A percentile compares a stretch with the other conserved stretches of the same genome.
Evolutionary conservation across 108 stramenopile species (phyloP).

Genomic region (Cyclotella cryptica): DNA sequence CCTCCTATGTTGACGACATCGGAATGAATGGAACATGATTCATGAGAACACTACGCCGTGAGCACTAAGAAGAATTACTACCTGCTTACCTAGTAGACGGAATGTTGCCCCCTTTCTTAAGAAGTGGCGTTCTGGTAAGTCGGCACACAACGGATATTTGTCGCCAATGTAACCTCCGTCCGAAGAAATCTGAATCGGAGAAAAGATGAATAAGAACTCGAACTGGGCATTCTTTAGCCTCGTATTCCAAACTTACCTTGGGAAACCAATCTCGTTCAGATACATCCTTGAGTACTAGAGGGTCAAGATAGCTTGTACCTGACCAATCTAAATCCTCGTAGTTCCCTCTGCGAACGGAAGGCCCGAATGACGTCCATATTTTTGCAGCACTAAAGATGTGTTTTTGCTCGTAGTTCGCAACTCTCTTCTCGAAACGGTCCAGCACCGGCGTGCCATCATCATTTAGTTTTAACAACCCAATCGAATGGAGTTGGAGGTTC

Average conservation of each 20-base stretch:
- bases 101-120: slow-evolving; percentile 44
- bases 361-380: slow-evolving; percentile 59
- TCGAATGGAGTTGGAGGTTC: slow-evolving; percentile 64
- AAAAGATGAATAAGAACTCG: slow-evolving; percentile 1
- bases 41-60: neutral
- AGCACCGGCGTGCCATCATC: slow-evolving; percentile 55
- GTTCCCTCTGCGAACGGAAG: slow-evolving; percentile 36
- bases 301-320: slow-evolving; percentile 46
- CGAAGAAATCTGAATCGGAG: slow-evolving; percentile 5
- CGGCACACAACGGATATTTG: slow-evolving; percentile 55
- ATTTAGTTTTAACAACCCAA: slow-evolving; percentile 58
- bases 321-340: slow-evolving; percentile 40
- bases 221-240: neutral
- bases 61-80: too few species aligned
- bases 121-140: slow-evolving; percentile 47
- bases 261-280: slow-evolving; percentile 49
- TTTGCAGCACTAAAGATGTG: slow-evolving; percentile 54
- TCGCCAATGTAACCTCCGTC: slow-evolving; percentile 48
- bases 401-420: slow-evolving; percentile 57
- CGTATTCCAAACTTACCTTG: slow-evolving; percentile 41
- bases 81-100: slow-evolving; percentile 28
- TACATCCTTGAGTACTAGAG: slow-evolving; percentile 34
- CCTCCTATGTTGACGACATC: slow-evolving; percentile 5
- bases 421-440: slow-evolving; percentile 40
- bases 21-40: too few species aligned